Conservation (phyloP, 768 basidiomycete species). For the Suillus cothurnatus region DNA sequence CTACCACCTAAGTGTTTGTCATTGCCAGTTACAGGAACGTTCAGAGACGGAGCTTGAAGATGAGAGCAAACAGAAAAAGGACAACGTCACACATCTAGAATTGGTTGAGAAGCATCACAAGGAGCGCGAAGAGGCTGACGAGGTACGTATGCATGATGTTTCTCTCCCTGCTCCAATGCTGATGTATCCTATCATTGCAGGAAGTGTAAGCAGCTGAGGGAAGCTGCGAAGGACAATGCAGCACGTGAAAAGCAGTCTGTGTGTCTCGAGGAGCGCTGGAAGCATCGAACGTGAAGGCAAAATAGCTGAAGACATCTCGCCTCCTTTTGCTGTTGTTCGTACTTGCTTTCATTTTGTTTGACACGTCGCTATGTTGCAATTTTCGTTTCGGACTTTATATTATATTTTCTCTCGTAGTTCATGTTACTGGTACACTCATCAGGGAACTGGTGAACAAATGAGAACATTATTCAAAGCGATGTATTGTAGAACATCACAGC, state of each 20-base stretch:
- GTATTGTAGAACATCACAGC: no score
- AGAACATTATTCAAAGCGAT: no score
- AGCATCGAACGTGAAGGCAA: conserved; percentile 78
- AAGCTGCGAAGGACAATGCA: conserved; percentile 75
- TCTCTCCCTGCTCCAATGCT: neutral
- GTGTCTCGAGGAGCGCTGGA: conserved; percentile 79
- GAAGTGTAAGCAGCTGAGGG: conserved; percentile 74
- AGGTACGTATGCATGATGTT: conserved; percentile 46
- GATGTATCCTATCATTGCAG: conserved; percentile 36
- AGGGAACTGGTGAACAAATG: no score
- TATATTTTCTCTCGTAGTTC: no score
- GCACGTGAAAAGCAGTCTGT: conserved; percentile 73
- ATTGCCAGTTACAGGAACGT: no score
- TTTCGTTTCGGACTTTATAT: no score
- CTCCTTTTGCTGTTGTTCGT: neutral
- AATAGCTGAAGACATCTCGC: conserved; percentile 79
- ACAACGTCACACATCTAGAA: conserved; percentile 74
- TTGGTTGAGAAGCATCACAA: conserved; percentile 68
- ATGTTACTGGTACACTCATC: no score
- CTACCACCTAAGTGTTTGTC: no score
- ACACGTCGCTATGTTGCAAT: no score
- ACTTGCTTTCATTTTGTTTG: neutral
- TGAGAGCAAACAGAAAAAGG: conserved; percentile 77
- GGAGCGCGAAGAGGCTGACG: conserved; percentile 68
- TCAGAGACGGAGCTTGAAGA: conserved; percentile 60